Conservation (phyloP, 257 asterid genomes). For the Solanum megistacrolobum region DNA sequence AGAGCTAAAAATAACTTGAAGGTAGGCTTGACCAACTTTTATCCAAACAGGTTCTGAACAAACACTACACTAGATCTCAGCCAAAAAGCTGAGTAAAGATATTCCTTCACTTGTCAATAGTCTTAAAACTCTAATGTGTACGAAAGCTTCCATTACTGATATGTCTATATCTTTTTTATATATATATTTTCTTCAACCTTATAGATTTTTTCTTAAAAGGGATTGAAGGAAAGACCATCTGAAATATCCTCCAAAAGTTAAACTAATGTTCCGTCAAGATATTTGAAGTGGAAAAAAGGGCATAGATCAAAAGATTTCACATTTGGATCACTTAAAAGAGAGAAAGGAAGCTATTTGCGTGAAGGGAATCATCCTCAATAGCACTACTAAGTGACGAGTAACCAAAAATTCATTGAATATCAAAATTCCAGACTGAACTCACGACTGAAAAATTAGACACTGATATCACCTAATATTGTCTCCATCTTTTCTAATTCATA, state of each 20-base stretch:
- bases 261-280: background rate
- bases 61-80: background rate
- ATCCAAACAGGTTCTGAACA: background rate
- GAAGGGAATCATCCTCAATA: background rate
- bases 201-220: background rate
- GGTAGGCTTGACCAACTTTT: background rate
- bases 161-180: background rate
- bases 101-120: background rate
- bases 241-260: background rate
- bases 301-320: background rate
- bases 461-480: background rate
- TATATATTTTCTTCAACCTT: background rate
- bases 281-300: background rate
- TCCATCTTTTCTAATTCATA: background rate
- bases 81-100: background rate
- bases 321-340: background rate
- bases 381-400: background rate
- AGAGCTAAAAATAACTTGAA: background rate
- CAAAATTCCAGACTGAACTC: background rate
- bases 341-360: background rate
- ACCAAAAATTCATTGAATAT: background rate
- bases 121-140: background rate
- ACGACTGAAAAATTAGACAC: background rate
- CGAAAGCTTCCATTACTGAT: background rate
- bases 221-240: background rate